Evolutionary conservation across 2,329 filamentous ascomycete genomes (phyloP), one percentile per base, ranked within the genome.

Genomic region (Chrysosporium queenslandicum): DNA sequence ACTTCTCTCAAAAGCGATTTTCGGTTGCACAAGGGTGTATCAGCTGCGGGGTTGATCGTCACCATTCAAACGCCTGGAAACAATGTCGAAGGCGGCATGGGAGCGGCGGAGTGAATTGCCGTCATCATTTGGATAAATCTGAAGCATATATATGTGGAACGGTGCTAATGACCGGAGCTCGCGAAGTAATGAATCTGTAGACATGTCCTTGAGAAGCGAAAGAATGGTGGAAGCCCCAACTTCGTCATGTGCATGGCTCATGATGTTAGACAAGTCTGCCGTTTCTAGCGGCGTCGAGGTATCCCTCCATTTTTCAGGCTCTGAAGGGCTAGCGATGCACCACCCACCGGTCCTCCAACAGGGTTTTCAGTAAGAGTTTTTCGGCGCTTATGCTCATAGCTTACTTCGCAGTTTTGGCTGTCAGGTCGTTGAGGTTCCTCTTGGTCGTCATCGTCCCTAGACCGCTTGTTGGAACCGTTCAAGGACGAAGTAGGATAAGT

Each of bases 291-390:
- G 50, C 68, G 68, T 37, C 69, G 67, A 49, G 64, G 58, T 56
- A 70, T 64, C n/a, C 67, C 67, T 36, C 65, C 68, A n/a, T 67
- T 69, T 57, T 69, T 73, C 64, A 72, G 69, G 34, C 65, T 71
- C 57, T 71, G 72, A 58, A 70, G 64, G 47, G 61, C 64, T 46
- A 68, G 57, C 45, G 68, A 62, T 8, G 67, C 60, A 4, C 68
- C 67, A 14, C 67, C 67, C 20, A 74, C 64, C 32, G 71, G 66
- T 36, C 71, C 71, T 32, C 75, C 74, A 39, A 77, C 70, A 9
- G 75, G 72, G 21, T 46, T 43, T 60, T 87, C 82, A 57, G 81
- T 78, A 59, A 86, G 75, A 0, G 86, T 90, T 74, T 90, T 91
- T 58, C 87, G 82, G 59, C 88, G 82, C 73, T 94, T 94, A 54